Conservation (phyloP, 768 basidiomycete species). For the Calocera cornea region DNA sequence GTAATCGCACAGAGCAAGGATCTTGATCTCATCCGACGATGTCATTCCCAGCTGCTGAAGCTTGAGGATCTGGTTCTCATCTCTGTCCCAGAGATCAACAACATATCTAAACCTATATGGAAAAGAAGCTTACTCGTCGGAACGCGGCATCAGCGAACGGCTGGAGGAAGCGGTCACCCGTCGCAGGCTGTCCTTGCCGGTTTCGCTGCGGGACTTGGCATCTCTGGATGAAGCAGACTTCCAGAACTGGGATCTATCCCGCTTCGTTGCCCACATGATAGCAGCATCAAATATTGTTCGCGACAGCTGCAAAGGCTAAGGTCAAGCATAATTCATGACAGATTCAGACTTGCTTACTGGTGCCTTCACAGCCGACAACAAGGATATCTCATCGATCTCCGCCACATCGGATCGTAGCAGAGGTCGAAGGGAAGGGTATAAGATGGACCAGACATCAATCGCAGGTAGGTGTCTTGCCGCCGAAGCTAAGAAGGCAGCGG, state of each 20-base stretch:
- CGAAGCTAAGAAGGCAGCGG: conserved; percentile 76
- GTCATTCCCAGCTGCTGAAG: conserved; percentile 84
- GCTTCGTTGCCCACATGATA: conserved; percentile 75
- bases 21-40: conserved; percentile 63
- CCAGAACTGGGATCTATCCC: conserved; percentile 74
- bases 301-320: conserved; percentile 29
- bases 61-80: conserved; percentile 60
- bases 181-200: conserved; percentile 57
- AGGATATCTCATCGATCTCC: conserved; percentile 53
- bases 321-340: neutral
- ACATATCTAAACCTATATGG: neutral
- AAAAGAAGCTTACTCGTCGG: conserved; percentile 67
- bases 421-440: conserved; percentile 82
- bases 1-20: conserved; percentile 80
- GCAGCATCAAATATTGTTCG: conserved; percentile 75
- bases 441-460: conserved; percentile 92
- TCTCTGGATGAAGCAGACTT: conserved; percentile 31
- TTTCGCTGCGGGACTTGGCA: conserved; percentile 42
- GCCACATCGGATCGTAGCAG: conserved; percentile 73
- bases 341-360: conserved; percentile 40
- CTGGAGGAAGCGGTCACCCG: conserved; percentile 42
- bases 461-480: conserved; percentile 67
- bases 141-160: conserved; percentile 32
- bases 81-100: conserved; percentile 34
- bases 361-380: conserved; percentile 64